A percentile compares a stretch with the other conserved stretches of the same genome.
phyloP scores from a whole-genome alignment of 2,329 filamentous ascomycete species.

The Beauveria asiatica region DNA sequence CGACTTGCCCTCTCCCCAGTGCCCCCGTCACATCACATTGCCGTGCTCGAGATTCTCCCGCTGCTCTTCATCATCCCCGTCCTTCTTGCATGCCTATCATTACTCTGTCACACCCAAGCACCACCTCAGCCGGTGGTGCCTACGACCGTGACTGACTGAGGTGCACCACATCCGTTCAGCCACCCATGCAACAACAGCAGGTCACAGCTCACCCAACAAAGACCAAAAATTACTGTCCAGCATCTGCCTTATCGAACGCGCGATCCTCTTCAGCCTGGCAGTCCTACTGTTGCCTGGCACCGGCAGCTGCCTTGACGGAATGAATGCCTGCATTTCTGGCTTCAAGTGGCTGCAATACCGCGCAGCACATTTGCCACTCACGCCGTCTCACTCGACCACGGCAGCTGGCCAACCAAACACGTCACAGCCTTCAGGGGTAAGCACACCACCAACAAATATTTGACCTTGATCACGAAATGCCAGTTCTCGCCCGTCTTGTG shows the following conservation, averaged over 20 bases:
- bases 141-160: not conserved
- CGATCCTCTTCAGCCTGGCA: not conserved
- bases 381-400: not conserved
- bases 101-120: not conserved
- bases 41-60: not conserved
- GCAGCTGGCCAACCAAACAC: not conserved
- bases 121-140: not conserved
- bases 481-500: not conserved
- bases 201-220: not conserved
- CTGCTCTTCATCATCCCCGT: not conserved
- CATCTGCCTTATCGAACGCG: not conserved
- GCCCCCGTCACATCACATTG: not conserved
- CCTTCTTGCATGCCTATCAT: not conserved
- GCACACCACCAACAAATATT: not conserved
- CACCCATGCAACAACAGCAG: not conserved
- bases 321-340: not conserved
- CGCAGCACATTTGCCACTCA: slow-evolving; percentile 8
- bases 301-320: not conserved
- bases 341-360: not conserved
- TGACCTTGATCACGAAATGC: not conserved
- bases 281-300: not conserved
- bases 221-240: not conserved
- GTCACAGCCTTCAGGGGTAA: slow-evolving; percentile 9
- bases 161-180: not conserved
- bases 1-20: not conserved